These are phyloP conservation scores for Lactarius pseudohatsudake DNA, from an alignment of 768 basidiomycete genomes.

Conservation along the genomic window DNA sequence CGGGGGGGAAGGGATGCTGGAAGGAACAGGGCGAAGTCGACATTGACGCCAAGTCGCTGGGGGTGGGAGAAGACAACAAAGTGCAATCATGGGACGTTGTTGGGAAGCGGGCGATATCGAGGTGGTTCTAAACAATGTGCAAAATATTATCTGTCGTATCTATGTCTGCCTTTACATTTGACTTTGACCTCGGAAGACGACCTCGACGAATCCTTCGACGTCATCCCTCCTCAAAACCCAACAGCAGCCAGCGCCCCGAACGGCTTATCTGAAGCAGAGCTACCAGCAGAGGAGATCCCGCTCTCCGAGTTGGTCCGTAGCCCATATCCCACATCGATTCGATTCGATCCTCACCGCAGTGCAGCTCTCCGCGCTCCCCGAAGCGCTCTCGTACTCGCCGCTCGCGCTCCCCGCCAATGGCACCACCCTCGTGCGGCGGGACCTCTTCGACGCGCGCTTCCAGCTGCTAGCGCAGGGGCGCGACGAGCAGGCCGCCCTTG, in stretches of 20 bases:
- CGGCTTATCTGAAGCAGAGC: constrained; percentile 5
- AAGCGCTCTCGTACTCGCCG: constrained; percentile 78
- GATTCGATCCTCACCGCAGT: constrained; percentile 24
- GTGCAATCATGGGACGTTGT: constrained; percentile 11
- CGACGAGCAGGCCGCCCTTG: constrained; percentile 47
- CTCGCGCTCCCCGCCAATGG: constrained; percentile 45
- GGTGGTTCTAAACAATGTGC: constrained; percentile 5
- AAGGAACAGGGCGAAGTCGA: constrained; percentile 13
- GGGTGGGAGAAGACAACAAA: neutral
- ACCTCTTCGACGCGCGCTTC: constrained; percentile 95
- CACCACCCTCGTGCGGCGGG: constrained; percentile 63
- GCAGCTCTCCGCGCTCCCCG: constrained; percentile 70
- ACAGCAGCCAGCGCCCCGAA: neutral
- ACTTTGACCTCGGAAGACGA: constrained; percentile 61
- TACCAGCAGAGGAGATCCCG: constrained; percentile 35
- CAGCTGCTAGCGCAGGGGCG: constrained; percentile 70
- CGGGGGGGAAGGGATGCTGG: constrained; percentile 20
- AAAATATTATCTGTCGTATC: neutral
- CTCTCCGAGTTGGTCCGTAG: constrained; percentile 37
- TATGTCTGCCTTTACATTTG: constrained; percentile 55
- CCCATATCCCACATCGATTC: neutral
- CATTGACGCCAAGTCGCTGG: constrained; percentile 11
- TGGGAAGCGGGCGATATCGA: constrained; percentile 18
- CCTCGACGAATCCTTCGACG: constrained; percentile 31
- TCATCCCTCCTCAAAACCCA: neutral